A percentile compares a stretch with the other conserved stretches of the same genome.
Evolutionary conservation across 805 yeast genomes (phyloP).

Genomic region (Ogataea ganodermae): DNA sequence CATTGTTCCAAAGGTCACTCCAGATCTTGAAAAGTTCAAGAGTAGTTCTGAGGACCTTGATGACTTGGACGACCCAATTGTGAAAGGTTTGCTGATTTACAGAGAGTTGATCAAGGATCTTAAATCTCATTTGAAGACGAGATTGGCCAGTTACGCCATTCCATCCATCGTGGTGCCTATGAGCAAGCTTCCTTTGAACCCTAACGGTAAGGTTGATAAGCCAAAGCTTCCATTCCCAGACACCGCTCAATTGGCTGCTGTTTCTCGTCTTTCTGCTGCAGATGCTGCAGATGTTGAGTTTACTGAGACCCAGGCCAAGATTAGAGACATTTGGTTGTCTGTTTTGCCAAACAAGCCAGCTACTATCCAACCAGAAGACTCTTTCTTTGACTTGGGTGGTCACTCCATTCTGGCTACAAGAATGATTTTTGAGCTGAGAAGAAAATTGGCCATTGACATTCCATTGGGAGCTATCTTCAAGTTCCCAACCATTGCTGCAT

Average conservation of each 20-base stretch:
- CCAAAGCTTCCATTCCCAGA: constrained; percentile 96
- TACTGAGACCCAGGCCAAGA: constrained; percentile 61
- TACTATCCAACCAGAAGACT: constrained; percentile 71
- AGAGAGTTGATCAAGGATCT: constrained; percentile 78
- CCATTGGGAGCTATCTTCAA: constrained; percentile 91
- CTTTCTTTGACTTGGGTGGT: constrained; percentile 97
- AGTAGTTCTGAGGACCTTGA: constrained; percentile 49
- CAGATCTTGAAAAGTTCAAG: constrained; percentile 50
- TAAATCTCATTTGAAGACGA: constrained; percentile 77
- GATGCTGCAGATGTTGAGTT: constrained; percentile 54
- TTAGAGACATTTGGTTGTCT: constrained; percentile 82
- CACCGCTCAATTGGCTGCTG: constrained; percentile 77
- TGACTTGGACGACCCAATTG: constrained; percentile 62
- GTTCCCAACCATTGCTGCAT: constrained; percentile 78
- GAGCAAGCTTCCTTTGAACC: constrained; percentile 85
- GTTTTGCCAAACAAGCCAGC: constrained; percentile 87
- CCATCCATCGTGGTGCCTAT: constrained; percentile 92
- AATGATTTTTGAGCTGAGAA: constrained; percentile 91
- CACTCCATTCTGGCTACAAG: constrained; percentile 96
- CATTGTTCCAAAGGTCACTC: constrained; percentile 71
- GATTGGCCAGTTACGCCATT: constrained; percentile 90
- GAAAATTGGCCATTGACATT: constrained; percentile 71
- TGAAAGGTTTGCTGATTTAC: constrained; percentile 75
- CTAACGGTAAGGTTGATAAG: constrained; percentile 97
- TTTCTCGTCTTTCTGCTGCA: constrained; percentile 53